These are phyloP conservation scores for Tillandsia leiboldiana DNA, from an alignment of 176 grass and related monocot species.

Conservation along the genomic window DNA sequence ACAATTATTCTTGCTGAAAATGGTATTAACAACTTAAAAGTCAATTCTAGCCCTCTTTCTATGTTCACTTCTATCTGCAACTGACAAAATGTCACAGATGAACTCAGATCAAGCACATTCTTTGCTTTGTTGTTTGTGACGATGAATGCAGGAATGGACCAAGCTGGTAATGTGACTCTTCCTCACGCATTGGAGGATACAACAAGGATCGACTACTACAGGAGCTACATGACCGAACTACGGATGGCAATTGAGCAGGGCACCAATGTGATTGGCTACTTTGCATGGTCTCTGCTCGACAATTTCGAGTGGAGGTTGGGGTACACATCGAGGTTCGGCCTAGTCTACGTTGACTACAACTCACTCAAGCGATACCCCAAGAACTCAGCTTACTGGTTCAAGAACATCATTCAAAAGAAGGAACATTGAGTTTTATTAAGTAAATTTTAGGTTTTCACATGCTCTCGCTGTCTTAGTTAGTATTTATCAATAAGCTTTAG, in stretches of 20 bases:
- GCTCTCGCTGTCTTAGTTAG: too few relatives aligned
- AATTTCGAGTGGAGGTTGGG: constrained; percentile 53
- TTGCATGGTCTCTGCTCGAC: constrained; percentile 52
- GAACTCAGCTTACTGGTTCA: constrained; percentile 45
- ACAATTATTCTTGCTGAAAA: constrained; percentile 66
- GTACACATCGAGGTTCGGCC: constrained; percentile 37
- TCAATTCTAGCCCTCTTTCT: neutral
- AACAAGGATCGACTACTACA: constrained; percentile 40
- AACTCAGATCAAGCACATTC: neutral
- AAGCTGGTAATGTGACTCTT: constrained; percentile 33
- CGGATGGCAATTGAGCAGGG: constrained; percentile 24
- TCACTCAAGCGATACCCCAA: constrained; percentile 46
- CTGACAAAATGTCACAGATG: neutral
- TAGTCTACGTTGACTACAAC: constrained; percentile 29
- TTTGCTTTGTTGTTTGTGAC: too few relatives aligned
- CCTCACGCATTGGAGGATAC: constrained; percentile 28
- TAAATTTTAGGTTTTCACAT: too few relatives aligned
- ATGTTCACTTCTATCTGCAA: neutral
- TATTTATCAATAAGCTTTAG: too few relatives aligned
- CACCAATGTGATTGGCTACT: constrained; percentile 34
- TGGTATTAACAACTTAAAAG: constrained; percentile 29
- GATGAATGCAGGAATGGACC: constrained; percentile 34
- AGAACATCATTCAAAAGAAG: constrained; percentile 26
- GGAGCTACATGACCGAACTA: constrained; percentile 38
- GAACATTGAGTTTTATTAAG: neutral